These are phyloP conservation scores for Rhodotorula sp. DNA, from an alignment of 1,284 basidiomycete genomes.

Conservation along the genomic window DNA sequence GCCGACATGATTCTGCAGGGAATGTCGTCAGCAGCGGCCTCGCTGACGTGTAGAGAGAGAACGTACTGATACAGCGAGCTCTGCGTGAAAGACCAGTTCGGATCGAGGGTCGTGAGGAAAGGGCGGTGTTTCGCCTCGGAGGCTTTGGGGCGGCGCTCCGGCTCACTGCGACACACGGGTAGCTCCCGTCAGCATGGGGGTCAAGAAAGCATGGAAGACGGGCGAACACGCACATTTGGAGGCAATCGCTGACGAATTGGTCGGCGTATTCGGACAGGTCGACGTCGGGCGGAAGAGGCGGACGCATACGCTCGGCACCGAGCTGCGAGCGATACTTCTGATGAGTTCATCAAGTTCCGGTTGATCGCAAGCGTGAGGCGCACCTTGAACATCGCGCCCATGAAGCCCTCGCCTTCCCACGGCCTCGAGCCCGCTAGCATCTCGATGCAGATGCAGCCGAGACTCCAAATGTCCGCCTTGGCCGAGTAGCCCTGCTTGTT, in stretches of 20 bases:
- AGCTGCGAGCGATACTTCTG: slow-evolving; percentile 55
- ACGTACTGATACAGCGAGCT: slow-evolving; percentile 39
- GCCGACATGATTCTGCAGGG: slow-evolving; percentile 27
- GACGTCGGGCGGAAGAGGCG: slow-evolving; percentile 83
- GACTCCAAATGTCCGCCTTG: slow-evolving; percentile 97
- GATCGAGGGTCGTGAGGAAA: slow-evolving; percentile 69
- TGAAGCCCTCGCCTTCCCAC: slow-evolving; percentile 83
- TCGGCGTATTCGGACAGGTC: slow-evolving; percentile 69
- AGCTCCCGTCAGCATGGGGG: not conserved
- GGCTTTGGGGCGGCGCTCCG: slow-evolving; percentile 79
- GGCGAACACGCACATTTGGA: slow-evolving; percentile 67
- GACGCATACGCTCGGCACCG: slow-evolving; percentile 74
- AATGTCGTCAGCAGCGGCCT: not conserved
- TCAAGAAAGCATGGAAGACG: not conserved
- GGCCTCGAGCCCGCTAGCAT: slow-evolving; percentile 96
- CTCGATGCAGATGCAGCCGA: slow-evolving; percentile 94
- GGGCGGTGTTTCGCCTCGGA: slow-evolving; percentile 75
- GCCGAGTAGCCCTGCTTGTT: slow-evolving; percentile 79
- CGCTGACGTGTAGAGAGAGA: too few species aligned
- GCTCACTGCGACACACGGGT: slow-evolving; percentile 59
- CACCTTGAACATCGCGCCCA: slow-evolving; percentile 92
- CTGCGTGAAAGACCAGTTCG: slow-evolving; percentile 65
- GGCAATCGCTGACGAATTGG: slow-evolving; percentile 85
- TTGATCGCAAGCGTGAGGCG: slow-evolving; percentile 35
- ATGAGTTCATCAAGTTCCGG: too few species aligned